Percentiles rank a stretch among this genome's conserved stretches.
Conservation (phyloP, 2,329 filamentous ascomycete species). For the Helotiales sp. region DNA sequence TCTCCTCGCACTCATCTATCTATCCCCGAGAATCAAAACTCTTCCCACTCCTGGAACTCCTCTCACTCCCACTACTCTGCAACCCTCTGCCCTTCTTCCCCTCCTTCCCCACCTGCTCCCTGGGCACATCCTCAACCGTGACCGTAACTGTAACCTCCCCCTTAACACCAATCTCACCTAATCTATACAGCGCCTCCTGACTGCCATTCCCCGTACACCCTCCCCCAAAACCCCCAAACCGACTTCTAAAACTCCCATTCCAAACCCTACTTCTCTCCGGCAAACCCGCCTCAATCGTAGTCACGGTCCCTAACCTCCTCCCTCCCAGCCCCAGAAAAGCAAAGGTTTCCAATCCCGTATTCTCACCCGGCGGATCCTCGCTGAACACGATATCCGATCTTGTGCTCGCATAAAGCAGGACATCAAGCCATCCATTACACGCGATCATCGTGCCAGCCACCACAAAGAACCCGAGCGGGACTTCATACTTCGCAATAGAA, state of each 20-base stretch:
- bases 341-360: conserved; percentile 58
- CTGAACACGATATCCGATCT: conserved; percentile 59
- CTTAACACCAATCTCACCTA: conserved; percentile 36
- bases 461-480: conserved; percentile 61
- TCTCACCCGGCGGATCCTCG: conserved; percentile 47
- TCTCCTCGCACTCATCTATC: too few relatives aligned
- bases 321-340: conserved; percentile 41
- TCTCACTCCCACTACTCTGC: conserved; percentile 3
- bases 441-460: conserved; percentile 64
- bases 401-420: conserved; percentile 57
- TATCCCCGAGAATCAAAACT: conserved; percentile 13
- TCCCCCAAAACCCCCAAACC: background rate
- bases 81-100: background rate
- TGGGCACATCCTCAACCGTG: conserved; percentile 18
- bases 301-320: conserved; percentile 23
- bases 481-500: conserved; percentile 59
- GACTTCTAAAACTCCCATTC: conserved; percentile 4
- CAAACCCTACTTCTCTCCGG: background rate
- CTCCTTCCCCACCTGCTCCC: background rate
- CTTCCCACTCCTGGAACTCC: conserved; percentile 16
- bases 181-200: conserved; percentile 34
- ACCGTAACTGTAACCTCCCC: conserved; percentile 36
- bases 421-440: conserved; percentile 60
- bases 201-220: conserved; percentile 22
- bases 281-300: conserved; percentile 11